Evolutionary conservation across 441 rosid species (phyloP), one percentile per base, ranked within the genome.

Genomic region (Francoa sonchifolia): DNA sequence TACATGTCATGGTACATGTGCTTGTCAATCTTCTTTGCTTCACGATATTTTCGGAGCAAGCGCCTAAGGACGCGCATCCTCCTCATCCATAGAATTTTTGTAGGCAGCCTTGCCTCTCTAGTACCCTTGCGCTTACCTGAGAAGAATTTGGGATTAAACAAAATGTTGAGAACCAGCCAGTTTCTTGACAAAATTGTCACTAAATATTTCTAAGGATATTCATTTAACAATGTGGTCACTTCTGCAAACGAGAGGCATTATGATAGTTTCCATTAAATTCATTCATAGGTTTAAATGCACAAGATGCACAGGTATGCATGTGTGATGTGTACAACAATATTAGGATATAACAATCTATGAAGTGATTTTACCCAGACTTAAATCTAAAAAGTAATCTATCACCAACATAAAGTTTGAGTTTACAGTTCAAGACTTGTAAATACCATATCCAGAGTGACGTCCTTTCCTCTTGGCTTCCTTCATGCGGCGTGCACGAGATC

Each of bases 1-100:
- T 82, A 77, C 85, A 86, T 79, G 36, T 82, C 89, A 19, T 79
- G 87, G 56, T 85, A 82, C 84, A 85, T 77, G 48, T 77, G 90
- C 65, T 61, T 77, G 76, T 86, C 96, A 37, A 82, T 79, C 58
- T 82, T 86, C 54, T 73, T 73, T 5, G 83, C 30, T 50, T 82
- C 89, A 25, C 83, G 54, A 39, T 67, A 72, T 59, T 82, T 82
- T 5, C 69, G 72, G 14, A 82, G 81, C 41, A 66, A 42, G 10
- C 83, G 82, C 60, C 89, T 76, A 25, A 79, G 68, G 6, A 76
- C 81, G 25, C 86, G 79, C 88, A 75, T 73, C 51, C 92, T 77
- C 62, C 76, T 67, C 92, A 84, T 84, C 88, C 82, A 80, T 4
- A 80, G 79, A 18, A 76, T 13, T 57, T 80, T 84, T 1, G 95